Percentiles rank a stretch among this genome's conserved stretches.
Conservation (phyloP, 2,329 filamentous ascomycete genomes). For the Diaporthe sp. region DNA sequence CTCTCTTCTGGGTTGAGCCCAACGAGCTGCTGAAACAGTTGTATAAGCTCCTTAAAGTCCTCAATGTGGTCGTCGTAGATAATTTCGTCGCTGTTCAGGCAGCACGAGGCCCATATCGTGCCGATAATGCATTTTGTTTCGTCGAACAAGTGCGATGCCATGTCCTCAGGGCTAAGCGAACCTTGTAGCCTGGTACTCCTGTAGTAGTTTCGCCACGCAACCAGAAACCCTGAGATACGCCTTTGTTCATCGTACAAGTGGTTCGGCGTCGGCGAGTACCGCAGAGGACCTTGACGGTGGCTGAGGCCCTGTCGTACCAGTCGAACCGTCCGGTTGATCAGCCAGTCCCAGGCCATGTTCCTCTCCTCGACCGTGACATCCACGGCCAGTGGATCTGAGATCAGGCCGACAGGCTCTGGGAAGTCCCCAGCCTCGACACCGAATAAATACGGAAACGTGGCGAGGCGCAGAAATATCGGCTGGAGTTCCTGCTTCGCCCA, state of each 20-base stretch:
- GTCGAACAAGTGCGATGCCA: conserved; percentile 8
- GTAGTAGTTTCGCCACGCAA: conserved; percentile 15
- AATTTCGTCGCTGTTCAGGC: conserved; percentile 49
- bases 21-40: conserved; percentile 45
- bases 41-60: conserved; percentile 55
- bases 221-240: not conserved
- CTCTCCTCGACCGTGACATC: not conserved
- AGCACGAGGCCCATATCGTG: conserved; percentile 51
- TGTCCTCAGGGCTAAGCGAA: not conserved
- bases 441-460: conserved; percentile 54
- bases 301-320: conserved; percentile 36
- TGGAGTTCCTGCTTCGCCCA: conserved; percentile 53
- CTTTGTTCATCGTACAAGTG: conserved; percentile 32
- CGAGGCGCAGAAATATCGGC: conserved; percentile 60
- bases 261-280: conserved; percentile 18
- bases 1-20: conserved; percentile 36
- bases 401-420: conserved; percentile 30
- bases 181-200: not conserved
- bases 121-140: conserved; percentile 54
- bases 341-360: conserved; percentile 23
- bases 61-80: conserved; percentile 52
- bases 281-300: conserved; percentile 25
- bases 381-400: not conserved
- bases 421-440: conserved; percentile 31
- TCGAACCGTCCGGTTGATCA: conserved; percentile 37